These are phyloP conservation scores for Candida koratica DNA, from an alignment of 805 yeast species.

Conservation along the genomic window DNA sequence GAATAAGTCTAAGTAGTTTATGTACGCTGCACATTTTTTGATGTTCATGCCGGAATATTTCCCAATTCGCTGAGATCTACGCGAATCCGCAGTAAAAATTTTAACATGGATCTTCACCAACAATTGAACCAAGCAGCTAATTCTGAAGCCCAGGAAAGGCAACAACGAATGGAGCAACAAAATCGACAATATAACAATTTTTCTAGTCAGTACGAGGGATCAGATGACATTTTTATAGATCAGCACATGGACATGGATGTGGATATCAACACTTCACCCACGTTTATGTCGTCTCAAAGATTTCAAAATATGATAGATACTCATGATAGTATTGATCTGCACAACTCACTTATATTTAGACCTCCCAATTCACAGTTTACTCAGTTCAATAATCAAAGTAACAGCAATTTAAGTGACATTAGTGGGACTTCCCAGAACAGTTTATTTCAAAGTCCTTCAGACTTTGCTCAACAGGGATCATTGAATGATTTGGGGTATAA, in stretches of 20 bases:
- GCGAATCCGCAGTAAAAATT: slow-evolving; percentile 2
- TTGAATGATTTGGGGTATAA: slow-evolving; percentile 15
- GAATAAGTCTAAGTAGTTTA: not conserved
- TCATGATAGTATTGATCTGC: slow-evolving; percentile 33
- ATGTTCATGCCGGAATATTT: not conserved
- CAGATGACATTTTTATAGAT: slow-evolving; percentile 28
- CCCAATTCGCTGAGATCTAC: not conserved
- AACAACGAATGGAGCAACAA: slow-evolving; percentile 3
- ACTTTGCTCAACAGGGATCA: slow-evolving; percentile 19
- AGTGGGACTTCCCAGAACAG: slow-evolving; percentile 20
- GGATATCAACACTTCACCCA: slow-evolving; percentile 13
- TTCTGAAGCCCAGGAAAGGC: slow-evolving; percentile 10
- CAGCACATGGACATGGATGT: slow-evolving; percentile 35
- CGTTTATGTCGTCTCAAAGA: slow-evolving; percentile 18
- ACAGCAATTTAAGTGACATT: slow-evolving; percentile 37
- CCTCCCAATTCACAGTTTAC: slow-evolving; percentile 39
- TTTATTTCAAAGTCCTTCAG: slow-evolving; percentile 4
- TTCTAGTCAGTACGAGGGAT: slow-evolving; percentile 1
- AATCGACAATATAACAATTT: not conserved
- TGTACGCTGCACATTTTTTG: too few relatives aligned
- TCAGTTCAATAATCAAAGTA: slow-evolving; percentile 36
- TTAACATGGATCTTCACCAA: slow-evolving; percentile 15
- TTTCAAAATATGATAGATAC: slow-evolving; percentile 21
- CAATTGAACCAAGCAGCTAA: slow-evolving; percentile 14
- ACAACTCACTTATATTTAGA: slow-evolving; percentile 27